A percentile compares a stretch with the other conserved stretches of the same genome.
phyloP scores from a whole-genome alignment of 2,329 filamentous ascomycete genomes.

The Chaetomium strumarium region DNA sequence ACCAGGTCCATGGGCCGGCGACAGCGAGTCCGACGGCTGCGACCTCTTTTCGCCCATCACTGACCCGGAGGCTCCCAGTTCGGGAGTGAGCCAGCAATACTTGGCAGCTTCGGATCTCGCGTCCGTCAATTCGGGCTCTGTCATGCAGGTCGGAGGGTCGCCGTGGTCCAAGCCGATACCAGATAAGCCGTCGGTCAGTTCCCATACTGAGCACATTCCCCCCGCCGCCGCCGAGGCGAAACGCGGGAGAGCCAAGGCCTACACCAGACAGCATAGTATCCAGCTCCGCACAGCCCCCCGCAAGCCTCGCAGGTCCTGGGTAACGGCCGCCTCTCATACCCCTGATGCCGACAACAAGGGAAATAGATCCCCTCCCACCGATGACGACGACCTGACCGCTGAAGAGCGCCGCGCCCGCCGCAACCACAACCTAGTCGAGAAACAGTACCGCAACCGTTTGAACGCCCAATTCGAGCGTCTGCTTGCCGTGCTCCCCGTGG shows the following conservation, averaged over 20 bases:
- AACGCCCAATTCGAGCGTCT: slow-evolving; percentile 32
- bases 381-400: slow-evolving; percentile 21
- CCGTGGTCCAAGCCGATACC: slow-evolving; percentile 3
- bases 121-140: neutral
- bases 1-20: slow-evolving; percentile 4
- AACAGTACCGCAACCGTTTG: slow-evolving; percentile 32
- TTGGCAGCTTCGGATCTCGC: neutral
- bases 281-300: slow-evolving; percentile 22
- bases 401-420: slow-evolving; percentile 30
- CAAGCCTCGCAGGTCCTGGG: slow-evolving; percentile 10
- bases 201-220: neutral
- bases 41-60: slow-evolving; percentile 5
- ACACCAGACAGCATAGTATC: slow-evolving; percentile 7
- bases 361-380: neutral
- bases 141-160: neutral
- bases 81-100: neutral
- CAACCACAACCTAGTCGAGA: slow-evolving; percentile 33
- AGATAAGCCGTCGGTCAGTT: neutral
- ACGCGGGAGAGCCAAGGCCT: neutral
- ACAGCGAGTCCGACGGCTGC: slow-evolving; percentile 7
- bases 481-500: slow-evolving; percentile 26
- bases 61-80: neutral
- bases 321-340: too few species aligned
- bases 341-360: neutral
- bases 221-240: neutral